phyloP scores from a whole-genome alignment of 1,284 basidiomycete genomes.

The Wolfiporia cocos region DNA sequence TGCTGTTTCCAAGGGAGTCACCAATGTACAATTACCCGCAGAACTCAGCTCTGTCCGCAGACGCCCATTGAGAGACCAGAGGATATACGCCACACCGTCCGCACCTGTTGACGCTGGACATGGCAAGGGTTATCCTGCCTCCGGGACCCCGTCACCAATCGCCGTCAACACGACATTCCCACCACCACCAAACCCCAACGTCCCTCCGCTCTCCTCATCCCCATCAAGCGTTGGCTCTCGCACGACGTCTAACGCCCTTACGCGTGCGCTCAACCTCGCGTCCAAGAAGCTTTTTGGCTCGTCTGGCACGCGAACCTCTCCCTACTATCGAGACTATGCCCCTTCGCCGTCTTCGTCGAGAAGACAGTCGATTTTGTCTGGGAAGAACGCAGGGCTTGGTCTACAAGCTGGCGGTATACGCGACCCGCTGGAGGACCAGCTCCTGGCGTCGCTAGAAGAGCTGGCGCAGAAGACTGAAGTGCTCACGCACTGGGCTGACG shows the following conservation, averaged over 20 bases:
- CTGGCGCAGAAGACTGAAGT: constrained; percentile 95
- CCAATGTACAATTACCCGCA: constrained; percentile 24
- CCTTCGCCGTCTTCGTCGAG: constrained; percentile 41
- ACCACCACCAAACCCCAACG: constrained; percentile 41
- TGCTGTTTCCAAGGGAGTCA: neutral
- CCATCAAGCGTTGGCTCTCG: constrained; percentile 56
- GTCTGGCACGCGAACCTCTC: constrained; percentile 23
- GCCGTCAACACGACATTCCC: constrained; percentile 53
- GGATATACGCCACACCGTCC: constrained; percentile 30
- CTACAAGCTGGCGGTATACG: constrained; percentile 29
- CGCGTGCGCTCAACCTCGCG: constrained; percentile 83
- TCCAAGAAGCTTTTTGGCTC: constrained; percentile 88
- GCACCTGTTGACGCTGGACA: constrained; percentile 37
- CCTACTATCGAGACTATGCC: constrained; percentile 22
- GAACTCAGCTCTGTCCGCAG: constrained; percentile 60
- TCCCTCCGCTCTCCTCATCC: constrained; percentile 53
- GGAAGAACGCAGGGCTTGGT: constrained; percentile 20
- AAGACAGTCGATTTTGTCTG: constrained; percentile 31
- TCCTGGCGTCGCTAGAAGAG: constrained; percentile 77
- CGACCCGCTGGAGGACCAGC: constrained; percentile 79
- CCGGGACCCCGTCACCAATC: constrained; percentile 22
- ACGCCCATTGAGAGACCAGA: constrained; percentile 50
- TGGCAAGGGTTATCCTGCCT: constrained; percentile 24
- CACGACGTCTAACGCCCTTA: constrained; percentile 66
- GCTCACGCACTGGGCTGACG: constrained; percentile 88